A percentile compares a stretch with the other conserved stretches of the same genome.
Conservation (phyloP, 495 filamentous ascomycete species). For the Parachaetomium inaequale region DNA sequence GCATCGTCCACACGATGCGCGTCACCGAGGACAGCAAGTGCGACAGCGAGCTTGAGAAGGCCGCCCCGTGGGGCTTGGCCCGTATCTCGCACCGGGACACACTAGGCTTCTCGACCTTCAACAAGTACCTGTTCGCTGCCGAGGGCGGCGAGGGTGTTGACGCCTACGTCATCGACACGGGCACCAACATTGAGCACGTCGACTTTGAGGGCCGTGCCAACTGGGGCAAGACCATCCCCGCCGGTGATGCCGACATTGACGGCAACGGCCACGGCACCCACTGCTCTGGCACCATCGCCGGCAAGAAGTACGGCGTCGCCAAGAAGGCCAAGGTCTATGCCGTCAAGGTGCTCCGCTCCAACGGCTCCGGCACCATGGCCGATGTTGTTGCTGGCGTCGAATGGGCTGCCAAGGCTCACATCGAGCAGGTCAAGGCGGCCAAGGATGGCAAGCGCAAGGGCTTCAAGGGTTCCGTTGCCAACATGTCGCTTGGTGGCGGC, state of each 20-base stretch:
- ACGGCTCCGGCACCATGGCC: constrained; percentile 96
- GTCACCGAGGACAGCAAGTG: constrained; percentile 35
- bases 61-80: constrained; percentile 95
- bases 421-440: constrained; percentile 66
- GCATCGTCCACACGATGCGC: constrained; percentile 74
- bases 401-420: constrained; percentile 79
- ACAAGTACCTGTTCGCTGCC: constrained; percentile 92
- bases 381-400: constrained; percentile 99
- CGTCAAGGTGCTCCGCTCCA: constrained; percentile 96
- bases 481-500: constrained; percentile 98
- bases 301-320: constrained; percentile 98
- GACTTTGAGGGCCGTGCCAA: constrained; percentile 94
- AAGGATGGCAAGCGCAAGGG: constrained; percentile 84
- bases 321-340: constrained; percentile 97
- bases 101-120: constrained; percentile 86
- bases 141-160: constrained; percentile 97
- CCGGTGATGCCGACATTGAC: constrained; percentile 78
- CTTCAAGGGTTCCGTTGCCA: constrained; percentile 98
- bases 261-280: constrained; percentile 99
- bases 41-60: constrained; percentile 66
- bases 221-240: constrained; percentile 96
- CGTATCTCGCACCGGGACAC: constrained; percentile 91
- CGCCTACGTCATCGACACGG: constrained; percentile 98
- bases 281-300: constrained; percentile 96
- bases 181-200: constrained; percentile 87